Evolutionary conservation across 495 filamentous ascomycete genomes (phyloP), one percentile per base, ranked within the genome.

Genomic region (Staphylotrichum tortipilum): DNA sequence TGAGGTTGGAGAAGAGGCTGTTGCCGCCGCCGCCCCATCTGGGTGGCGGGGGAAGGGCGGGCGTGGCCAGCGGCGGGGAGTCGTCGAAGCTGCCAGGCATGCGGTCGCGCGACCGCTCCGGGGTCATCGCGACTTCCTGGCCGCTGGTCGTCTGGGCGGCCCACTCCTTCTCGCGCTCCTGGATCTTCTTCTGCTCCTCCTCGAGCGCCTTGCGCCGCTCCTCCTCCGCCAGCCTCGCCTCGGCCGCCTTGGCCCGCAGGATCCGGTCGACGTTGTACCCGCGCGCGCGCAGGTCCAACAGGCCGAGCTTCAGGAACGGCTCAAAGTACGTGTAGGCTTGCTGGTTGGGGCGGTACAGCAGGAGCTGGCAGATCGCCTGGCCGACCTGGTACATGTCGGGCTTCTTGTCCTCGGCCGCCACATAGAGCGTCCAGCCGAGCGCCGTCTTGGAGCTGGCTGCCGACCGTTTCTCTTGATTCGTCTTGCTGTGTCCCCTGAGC

Each of bases 201-300:
- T 94, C 88, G 12, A 89, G 51, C 34, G 88, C 81, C 57, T 84
- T 86, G 60, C 82, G 78, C 15, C 85, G 78, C 53, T 85, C 78
- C 57, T 88, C 83, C 55, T 96, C 87, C 5, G 87, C 89, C 56
- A 96, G 81, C 23, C 85, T 77, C 12, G 85, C 83, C 62, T 97
- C 89, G 6, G 84, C 83, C 10, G 83, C 88, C 66, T 89, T 90
- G 28, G 82, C 80, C 26, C 84, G 79, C 17, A 99, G 73, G 57
- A 97, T 95, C 14, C 92, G 81, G 47, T 92, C 86, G 34, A 97
- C 92, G 55, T 99, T 97, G 68, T 92, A 95, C 4, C 92, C 92
- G 49, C 89, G 85, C 19, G 75, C 76, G 57, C 82, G 81, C 9
- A 99, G 70, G 52, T 88, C 79, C 31, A 82, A 71, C 10, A 99